These are phyloP conservation scores for Cantharellus anzutake DNA, from an alignment of 768 basidiomycete species.

Conservation along the genomic window DNA sequence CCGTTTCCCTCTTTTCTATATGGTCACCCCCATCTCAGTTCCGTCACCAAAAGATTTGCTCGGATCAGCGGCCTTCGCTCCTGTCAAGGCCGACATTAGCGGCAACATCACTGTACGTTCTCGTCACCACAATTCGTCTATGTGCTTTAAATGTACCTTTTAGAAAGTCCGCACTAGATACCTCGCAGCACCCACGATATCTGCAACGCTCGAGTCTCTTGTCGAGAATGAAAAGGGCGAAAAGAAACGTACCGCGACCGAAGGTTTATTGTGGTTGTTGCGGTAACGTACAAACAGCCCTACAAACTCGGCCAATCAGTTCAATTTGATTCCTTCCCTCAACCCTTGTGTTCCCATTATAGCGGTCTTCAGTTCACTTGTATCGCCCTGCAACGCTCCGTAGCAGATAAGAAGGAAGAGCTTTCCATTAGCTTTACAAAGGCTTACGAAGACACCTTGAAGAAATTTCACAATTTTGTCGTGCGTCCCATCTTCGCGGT, in stretches of 20 bases:
- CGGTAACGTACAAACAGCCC: slow-evolving; percentile 14
- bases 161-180: slow-evolving; percentile 86
- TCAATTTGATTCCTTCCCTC: background rate
- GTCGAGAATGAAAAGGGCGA: slow-evolving; percentile 66
- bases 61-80: slow-evolving; percentile 61
- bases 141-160: background rate
- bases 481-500: slow-evolving; percentile 36
- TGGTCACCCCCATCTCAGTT: background rate
- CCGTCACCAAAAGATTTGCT: slow-evolving; percentile 42
- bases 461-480: slow-evolving; percentile 68
- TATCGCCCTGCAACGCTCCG: slow-evolving; percentile 51
- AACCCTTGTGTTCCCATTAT: background rate
- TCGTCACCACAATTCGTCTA: slow-evolving; percentile 1
- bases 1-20: slow-evolving; percentile 4
- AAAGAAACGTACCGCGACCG: slow-evolving; percentile 76
- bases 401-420: slow-evolving; percentile 45
- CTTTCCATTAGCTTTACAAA: slow-evolving; percentile 57
- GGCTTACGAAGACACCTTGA: slow-evolving; percentile 68
- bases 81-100: slow-evolving; percentile 72
- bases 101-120: slow-evolving; percentile 73
- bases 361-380: slow-evolving; percentile 84
- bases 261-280: slow-evolving; percentile 86
- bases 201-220: slow-evolving; percentile 65
- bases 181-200: slow-evolving; percentile 40
- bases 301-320: background rate